Evolutionary conservation across 306 rosid genomes (phyloP).

Genomic region (Leucaena leucocephala): DNA sequence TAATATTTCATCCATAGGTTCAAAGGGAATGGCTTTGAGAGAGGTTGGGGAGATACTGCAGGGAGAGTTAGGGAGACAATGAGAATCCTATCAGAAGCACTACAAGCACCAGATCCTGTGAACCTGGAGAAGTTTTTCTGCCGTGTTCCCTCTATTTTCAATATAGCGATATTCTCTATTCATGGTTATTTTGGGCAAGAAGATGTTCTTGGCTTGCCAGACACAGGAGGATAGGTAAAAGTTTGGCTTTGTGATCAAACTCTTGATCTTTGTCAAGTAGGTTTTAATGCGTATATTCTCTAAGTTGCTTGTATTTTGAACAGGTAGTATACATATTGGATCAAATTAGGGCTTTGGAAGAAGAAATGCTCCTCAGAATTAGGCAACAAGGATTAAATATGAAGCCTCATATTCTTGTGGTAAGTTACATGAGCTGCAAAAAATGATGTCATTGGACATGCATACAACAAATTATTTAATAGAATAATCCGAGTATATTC

Average conservation of each 20-base stretch:
- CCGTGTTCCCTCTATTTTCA: conserved; percentile 68
- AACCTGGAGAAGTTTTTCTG: conserved; percentile 66
- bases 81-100: conserved; percentile 61
- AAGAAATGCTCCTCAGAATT: conserved; percentile 68
- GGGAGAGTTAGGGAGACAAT: conserved; percentile 69
- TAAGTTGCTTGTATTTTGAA: conserved; percentile 8
- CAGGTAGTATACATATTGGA: conserved; percentile 92
- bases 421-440: conserved; percentile 37
- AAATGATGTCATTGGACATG: not conserved
- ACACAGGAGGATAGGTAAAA: conserved; percentile 88
- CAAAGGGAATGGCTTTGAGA: conserved; percentile 81
- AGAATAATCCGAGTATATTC: conserved; percentile 19
- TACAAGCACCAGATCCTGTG: conserved; percentile 76
- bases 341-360: conserved; percentile 92
- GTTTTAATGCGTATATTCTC: not conserved
- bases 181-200: conserved; percentile 97
- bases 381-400: conserved; percentile 71
- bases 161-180: conserved; percentile 70
- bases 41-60: conserved; percentile 86
- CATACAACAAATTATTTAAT: not conserved
- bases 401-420: conserved; percentile 90
- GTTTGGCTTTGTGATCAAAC: not conserved
- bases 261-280: not conserved
- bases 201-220: conserved; percentile 93
- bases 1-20: conserved; percentile 46